Evolutionary conservation across 2,329 filamentous ascomycete species (phyloP), one percentile per base, ranked within the genome.

Genomic region (Ciborinia camelliae): DNA sequence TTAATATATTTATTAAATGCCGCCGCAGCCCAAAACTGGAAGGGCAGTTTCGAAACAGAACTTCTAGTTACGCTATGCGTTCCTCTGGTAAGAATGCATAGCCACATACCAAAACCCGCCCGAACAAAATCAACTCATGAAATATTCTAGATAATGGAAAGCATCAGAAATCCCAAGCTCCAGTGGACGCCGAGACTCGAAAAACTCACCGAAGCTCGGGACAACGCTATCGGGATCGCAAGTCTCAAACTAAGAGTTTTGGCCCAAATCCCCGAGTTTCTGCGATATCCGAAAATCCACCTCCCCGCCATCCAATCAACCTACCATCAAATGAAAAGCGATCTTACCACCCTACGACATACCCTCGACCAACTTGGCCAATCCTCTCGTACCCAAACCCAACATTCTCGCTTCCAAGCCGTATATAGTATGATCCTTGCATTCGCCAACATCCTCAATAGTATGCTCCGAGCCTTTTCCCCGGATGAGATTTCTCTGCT

Each of bases 191-290:
- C 39, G 6, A 6, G 39, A 9, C 39, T 57, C 5, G 54, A 14
- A 32, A 57, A 43, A 57, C 4, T 57, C 30, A 57, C 54, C 10
- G 54, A 57, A 43, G 54, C 54, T n/a, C 54, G 54, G 8, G 54
- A 57, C 23, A 32, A 57, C 2, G 54, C 54, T 39, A 32, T 57
- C 6, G 6, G 26, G 1, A 57, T 57, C 7, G 26, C 43, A 32
- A 57, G 37, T 20, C 37, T 57, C 18, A 57, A 57, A 3, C 10
- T 57, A 3, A 26, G 23, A 14, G 26, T n/a, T 10, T 18, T 57
- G 15, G 37, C 54, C 10, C 26, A 57, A 20, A 39, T 57, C 18
- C 54, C 26, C 2, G 54, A 57, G 12, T 57, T 30, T 23, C 28
- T 57, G 2, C 30, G 54, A 23, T 5, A 23, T 6, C 54, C 39